Conservation (phyloP, 805 yeast genomes). For the Starmerella vitae region DNA sequence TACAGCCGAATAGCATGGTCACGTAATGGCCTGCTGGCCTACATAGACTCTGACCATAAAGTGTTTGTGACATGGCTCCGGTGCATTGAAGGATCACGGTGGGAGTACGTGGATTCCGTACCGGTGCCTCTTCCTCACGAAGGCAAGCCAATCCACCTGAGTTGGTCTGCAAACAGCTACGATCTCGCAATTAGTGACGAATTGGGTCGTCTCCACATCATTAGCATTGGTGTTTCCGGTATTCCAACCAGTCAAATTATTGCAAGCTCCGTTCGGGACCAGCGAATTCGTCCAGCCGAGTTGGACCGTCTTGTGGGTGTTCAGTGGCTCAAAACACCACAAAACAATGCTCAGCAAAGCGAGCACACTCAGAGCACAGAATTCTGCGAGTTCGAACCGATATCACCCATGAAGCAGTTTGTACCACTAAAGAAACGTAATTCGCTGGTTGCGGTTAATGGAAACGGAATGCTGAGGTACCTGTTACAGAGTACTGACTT, state of each 20-base stretch:
- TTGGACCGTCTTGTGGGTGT: slow-evolving; percentile 35
- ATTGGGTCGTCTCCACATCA: slow-evolving; percentile 49
- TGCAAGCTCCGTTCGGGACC: slow-evolving; percentile 21
- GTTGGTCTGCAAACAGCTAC: slow-evolving; percentile 69
- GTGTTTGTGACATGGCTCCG: slow-evolving; percentile 55
- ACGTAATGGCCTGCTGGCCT: slow-evolving; percentile 66
- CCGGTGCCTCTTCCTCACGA: slow-evolving; percentile 23
- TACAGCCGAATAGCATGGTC: slow-evolving; percentile 19
- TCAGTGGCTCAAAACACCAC: slow-evolving; percentile 65
- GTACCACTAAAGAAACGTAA: slow-evolving; percentile 59
- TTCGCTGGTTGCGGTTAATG: slow-evolving; percentile 54
- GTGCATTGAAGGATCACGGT: slow-evolving; percentile 57
- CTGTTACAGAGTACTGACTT: slow-evolving; percentile 38
- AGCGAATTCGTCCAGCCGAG: slow-evolving; percentile 20
- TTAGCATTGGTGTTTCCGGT: slow-evolving; percentile 24
- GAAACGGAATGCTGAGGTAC: slow-evolving; percentile 45
- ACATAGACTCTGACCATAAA: slow-evolving; percentile 30
- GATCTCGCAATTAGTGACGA: slow-evolving; percentile 72
- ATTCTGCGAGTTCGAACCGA: slow-evolving; percentile 26
- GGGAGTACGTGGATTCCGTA: slow-evolving; percentile 60
- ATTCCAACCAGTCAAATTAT: slow-evolving; percentile 17
- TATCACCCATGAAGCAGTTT: slow-evolving; percentile 46
- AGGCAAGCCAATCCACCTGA: slow-evolving; percentile 29
- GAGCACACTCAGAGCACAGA: not conserved
- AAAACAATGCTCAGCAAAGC: slow-evolving; percentile 33